phyloP scores from a whole-genome alignment of 306 rosid genomes.

The Senna tora region DNA sequence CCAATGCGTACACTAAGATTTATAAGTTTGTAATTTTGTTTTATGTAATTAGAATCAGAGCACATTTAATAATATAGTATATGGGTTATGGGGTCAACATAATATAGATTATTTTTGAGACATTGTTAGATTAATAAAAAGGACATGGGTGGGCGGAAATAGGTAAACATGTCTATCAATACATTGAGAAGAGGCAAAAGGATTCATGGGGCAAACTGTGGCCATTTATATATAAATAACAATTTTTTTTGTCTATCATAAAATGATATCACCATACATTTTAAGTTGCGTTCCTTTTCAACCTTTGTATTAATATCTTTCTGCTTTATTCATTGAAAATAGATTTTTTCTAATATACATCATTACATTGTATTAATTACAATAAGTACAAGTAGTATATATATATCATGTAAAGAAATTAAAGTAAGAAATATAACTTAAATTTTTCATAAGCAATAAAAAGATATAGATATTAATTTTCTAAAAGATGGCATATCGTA shows the following conservation, averaged over 20 bases:
- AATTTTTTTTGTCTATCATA: constrained; percentile 26
- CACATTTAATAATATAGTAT: neutral
- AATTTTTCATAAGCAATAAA: no score
- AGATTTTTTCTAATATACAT: no score
- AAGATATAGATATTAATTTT: no score
- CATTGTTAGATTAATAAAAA: neutral
- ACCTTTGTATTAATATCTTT: constrained; percentile 27
- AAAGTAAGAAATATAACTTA: no score
- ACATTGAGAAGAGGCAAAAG: neutral
- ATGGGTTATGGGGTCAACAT: constrained; percentile 13
- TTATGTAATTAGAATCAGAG: neutral
- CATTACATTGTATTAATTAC: neutral
- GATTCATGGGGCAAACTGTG: neutral
- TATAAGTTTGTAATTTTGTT: neutral
- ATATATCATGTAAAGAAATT: no score
- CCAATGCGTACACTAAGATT: no score
- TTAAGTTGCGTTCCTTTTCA: constrained; percentile 10
- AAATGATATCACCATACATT: neutral
- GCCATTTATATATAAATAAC: neutral
- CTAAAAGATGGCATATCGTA: neutral
- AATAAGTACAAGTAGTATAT: no score
- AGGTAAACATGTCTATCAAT: neutral
- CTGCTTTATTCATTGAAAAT: no score
- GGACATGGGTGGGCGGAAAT: neutral
- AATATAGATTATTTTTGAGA: neutral